These are phyloP conservation scores for Polyporus arcularius DNA, from an alignment of 768 basidiomycete genomes.

Conservation along the genomic window DNA sequence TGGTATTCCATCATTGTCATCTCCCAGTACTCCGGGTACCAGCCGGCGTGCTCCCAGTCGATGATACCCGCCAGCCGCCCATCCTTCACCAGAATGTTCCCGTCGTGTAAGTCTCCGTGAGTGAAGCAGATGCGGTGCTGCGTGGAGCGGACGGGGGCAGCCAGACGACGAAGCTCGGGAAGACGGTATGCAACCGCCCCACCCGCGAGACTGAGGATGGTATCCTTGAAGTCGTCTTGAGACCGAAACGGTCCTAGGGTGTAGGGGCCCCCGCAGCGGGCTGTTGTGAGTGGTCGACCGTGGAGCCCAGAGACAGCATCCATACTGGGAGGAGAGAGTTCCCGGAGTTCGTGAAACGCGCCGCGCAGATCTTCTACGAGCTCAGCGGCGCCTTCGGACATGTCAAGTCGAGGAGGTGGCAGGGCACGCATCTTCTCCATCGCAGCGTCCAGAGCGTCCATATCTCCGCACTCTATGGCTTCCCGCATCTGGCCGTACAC, in stretches of 20 bases:
- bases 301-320: background rate
- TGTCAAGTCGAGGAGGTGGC: background rate
- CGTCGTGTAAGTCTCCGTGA: slow-evolving; percentile 25
- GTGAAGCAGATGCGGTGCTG: slow-evolving; percentile 21
- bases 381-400: background rate
- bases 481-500: background rate
- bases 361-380: background rate
- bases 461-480: background rate
- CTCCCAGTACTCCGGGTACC: slow-evolving; percentile 32
- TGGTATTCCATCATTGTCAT: slow-evolving; percentile 10
- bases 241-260: slow-evolving; percentile 1
- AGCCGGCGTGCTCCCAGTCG: slow-evolving; percentile 30
- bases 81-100: slow-evolving; percentile 26
- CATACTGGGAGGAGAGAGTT: background rate
- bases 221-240: slow-evolving; percentile 2
- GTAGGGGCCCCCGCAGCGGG: background rate
- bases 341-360: slow-evolving; percentile 3
- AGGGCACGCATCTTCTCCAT: background rate
- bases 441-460: background rate
- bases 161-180: background rate
- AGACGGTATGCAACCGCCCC: background rate
- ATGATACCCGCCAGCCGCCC: slow-evolving; percentile 21
- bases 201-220: background rate
- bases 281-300: background rate
- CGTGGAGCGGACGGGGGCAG: slow-evolving; percentile 1